A percentile compares a stretch with the other conserved stretches of the same genome.
Evolutionary conservation across 2,329 filamentous ascomycete genomes (phyloP).

Genomic region (Rhynchosporium secalis): DNA sequence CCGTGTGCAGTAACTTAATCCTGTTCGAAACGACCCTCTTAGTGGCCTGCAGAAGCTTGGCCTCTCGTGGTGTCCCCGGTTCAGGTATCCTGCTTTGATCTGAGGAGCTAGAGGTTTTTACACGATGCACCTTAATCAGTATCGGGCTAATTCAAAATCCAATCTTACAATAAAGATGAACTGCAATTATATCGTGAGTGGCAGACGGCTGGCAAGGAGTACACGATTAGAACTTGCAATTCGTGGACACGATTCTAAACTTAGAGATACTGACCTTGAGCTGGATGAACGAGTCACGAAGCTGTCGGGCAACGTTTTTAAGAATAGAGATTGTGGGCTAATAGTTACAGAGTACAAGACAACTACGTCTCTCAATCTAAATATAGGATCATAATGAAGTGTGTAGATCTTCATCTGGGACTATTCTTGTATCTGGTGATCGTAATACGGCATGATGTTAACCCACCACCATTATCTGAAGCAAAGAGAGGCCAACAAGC

Average conservation of each 20-base stretch:
- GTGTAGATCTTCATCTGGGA: not conserved
- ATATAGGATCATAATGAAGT: not conserved
- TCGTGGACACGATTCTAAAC: not conserved
- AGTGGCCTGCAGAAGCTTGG: constrained; percentile 1
- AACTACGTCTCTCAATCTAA: not conserved
- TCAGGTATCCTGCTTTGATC: not conserved
- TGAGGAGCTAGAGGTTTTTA: not conserved
- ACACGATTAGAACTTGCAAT: not conserved
- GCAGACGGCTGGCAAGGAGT: not conserved
- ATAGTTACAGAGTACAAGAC: not conserved
- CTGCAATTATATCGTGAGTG: not conserved
- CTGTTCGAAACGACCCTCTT: not conserved
- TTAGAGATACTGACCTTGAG: not conserved
- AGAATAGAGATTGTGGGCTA: not conserved
- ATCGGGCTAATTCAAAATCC: constrained; percentile 1
- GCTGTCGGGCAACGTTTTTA: not conserved
- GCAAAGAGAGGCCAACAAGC: not conserved
- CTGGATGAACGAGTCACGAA: not conserved
- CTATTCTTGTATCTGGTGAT: not conserved
- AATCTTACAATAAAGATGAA: not conserved
- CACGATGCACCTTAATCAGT: not conserved
- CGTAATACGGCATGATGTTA: constrained; percentile 4
- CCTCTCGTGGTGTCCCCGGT: not conserved
- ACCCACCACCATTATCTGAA: not conserved
- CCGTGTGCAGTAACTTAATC: not conserved